phyloP scores from a whole-genome alignment of 164 flowering plant species.

The Brasenia schreberi region DNA sequence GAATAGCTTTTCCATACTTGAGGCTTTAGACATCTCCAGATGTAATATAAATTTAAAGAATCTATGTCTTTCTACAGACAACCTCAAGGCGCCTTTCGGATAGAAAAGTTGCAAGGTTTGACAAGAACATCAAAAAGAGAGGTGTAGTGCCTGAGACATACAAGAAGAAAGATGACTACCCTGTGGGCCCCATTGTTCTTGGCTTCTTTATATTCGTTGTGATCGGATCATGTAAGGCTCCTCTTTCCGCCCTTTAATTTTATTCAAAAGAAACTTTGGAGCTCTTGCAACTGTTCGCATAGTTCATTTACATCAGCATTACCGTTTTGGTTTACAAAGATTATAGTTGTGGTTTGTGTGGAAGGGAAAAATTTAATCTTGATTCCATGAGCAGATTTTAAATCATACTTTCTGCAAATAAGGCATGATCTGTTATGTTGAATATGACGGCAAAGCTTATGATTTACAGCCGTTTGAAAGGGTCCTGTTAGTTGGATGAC shows the following conservation, averaged over 20 bases:
- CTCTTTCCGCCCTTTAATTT: slow-evolving; percentile 1
- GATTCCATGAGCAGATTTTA: too few species aligned
- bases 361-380: too few species aligned
- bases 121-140: slow-evolving; percentile 32
- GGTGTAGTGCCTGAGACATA: slow-evolving; percentile 42
- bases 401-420: too few species aligned
- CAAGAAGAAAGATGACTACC: slow-evolving; percentile 54
- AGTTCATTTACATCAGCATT: neutral
- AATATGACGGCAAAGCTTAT: too few species aligned
- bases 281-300: neutral
- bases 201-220: slow-evolving; percentile 73
- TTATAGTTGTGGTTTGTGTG: too few species aligned
- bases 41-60: too few species aligned
- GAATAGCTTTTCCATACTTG: too few species aligned
- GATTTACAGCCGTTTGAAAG: too few species aligned
- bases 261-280: neutral
- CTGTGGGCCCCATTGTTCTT: slow-evolving; percentile 58
- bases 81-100: slow-evolving; percentile 50
- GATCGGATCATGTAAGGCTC: slow-evolving; percentile 60
- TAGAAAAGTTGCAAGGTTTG: slow-evolving; percentile 32
- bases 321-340: neutral
- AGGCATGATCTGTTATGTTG: too few species aligned
- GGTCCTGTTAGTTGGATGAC: too few species aligned
- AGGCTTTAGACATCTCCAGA: too few species aligned
- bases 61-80: slow-evolving; percentile 28